Percentiles rank a stretch among this genome's conserved stretches.
Conservation (phyloP, 805 yeast species). For the Barnettozyma wickerhamii region DNA sequence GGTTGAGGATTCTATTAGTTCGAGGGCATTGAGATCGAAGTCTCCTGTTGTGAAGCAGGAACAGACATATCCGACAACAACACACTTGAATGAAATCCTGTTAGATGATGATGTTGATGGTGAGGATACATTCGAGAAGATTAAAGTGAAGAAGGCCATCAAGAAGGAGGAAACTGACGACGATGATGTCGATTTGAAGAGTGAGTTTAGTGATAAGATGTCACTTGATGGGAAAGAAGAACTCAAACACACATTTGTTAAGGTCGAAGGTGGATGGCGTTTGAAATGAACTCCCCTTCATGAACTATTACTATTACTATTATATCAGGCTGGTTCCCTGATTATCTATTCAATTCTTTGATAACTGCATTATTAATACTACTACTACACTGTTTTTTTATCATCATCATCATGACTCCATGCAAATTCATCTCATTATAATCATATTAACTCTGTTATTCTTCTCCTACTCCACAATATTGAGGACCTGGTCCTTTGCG, state of each 20-base stretch:
- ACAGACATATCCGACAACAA: neutral
- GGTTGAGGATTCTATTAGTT: neutral
- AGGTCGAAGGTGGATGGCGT: constrained; percentile 15
- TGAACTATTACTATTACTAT: no score
- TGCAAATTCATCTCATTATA: no score
- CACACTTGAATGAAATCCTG: neutral
- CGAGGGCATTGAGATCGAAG: constrained; percentile 19
- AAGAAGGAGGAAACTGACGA: neutral
- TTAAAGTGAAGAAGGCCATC: neutral
- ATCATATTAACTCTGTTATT: no score
- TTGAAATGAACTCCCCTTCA: no score
- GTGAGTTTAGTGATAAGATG: neutral
- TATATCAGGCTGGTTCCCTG: no score
- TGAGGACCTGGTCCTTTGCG: constrained; percentile 14
- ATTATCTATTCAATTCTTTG: no score
- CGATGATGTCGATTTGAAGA: neutral
- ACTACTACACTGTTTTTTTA: no score
- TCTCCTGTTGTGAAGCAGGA: constrained; percentile 17
- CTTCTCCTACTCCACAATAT: constrained; percentile 19
- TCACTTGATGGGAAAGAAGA: constrained; percentile 10
- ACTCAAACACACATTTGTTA: constrained; percentile 16
- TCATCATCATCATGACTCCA: no score
- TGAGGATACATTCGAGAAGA: constrained; percentile 2
- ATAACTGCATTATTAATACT: no score
- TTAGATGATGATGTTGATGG: constrained; percentile 8